Percentiles rank a stretch among this genome's conserved stretches.
Evolutionary conservation across 2,329 filamentous ascomycete genomes (phyloP).

Genomic region (Stromatinia cepivora): DNA sequence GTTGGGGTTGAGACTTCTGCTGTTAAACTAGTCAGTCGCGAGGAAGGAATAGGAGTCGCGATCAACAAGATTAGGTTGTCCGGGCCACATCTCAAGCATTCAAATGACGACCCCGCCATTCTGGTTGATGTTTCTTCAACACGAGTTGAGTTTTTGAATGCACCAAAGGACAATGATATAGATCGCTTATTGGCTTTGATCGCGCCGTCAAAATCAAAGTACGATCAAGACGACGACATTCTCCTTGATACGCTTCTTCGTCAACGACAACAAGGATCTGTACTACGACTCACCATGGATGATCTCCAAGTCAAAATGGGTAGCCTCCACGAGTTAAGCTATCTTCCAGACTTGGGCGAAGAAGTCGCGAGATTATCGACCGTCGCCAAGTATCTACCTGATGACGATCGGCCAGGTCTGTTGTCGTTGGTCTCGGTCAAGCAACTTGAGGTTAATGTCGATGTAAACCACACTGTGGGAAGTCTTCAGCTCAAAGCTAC

Average conservation of each 20-base stretch:
- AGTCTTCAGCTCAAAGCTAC: conserved; percentile 57
- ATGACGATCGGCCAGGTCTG: conserved; percentile 89
- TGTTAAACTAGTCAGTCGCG: conserved; percentile 76
- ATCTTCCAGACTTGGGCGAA: conserved; percentile 69
- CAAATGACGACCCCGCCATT: conserved; percentile 59
- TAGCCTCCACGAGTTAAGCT: conserved; percentile 63
- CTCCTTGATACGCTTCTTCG: conserved; percentile 87
- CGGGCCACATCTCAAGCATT: conserved; percentile 64
- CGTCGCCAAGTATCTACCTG: conserved; percentile 90
- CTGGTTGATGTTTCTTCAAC: conserved; percentile 64
- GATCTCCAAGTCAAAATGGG: conserved; percentile 62
- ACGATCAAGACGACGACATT: conserved; percentile 85
- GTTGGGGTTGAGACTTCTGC: conserved; percentile 75
- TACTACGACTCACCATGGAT: conserved; percentile 70
- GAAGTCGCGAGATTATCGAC: conserved; percentile 81
- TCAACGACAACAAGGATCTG: conserved; percentile 82
- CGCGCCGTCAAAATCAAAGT: conserved; percentile 88
- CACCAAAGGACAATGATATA: conserved; percentile 77
- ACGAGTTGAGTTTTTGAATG: conserved; percentile 68
- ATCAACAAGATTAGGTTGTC: conserved; percentile 74
- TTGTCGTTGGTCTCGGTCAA: conserved; percentile 71
- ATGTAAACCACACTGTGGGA: conserved; percentile 70
- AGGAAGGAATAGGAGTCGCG: conserved; percentile 68
- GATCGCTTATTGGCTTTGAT: conserved; percentile 81
- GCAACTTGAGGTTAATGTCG: conserved; percentile 59